Percentiles rank a stretch among this genome's conserved stretches.
These are phyloP conservation scores for Diversispora eburnea DNA, from an alignment of 192 early-diverging fungal genomes.

Conservation along the genomic window DNA sequence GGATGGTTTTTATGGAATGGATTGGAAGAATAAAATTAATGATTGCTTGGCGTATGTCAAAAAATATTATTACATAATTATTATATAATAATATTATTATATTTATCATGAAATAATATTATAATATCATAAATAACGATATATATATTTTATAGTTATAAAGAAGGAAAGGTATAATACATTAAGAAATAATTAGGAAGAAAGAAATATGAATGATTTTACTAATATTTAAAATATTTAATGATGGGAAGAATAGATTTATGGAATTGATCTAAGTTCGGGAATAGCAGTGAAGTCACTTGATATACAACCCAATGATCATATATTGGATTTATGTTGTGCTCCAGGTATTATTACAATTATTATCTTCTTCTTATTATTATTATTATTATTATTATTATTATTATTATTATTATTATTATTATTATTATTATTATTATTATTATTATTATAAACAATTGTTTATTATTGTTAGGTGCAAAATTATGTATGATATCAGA, in stretches of 20 bases:
- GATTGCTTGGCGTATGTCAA: constrained; percentile 48
- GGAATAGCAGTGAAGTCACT: constrained; percentile 81
- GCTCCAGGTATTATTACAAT: constrained; percentile 60
- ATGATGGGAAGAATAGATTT: constrained; percentile 1
- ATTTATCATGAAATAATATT: background rate
- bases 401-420: background rate
- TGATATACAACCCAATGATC: constrained; percentile 65
- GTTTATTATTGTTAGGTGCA: constrained; percentile 44
- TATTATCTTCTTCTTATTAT: background rate
- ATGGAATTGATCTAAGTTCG: constrained; percentile 80
- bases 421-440: background rate
- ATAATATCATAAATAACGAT: background rate
- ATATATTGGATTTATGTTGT: constrained; percentile 87
- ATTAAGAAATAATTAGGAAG: background rate
- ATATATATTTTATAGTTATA: constrained; percentile 21
- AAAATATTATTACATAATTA: background rate
- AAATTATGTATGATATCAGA: constrained; percentile 85
- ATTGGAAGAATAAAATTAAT: constrained; percentile 43
- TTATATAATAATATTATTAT: background rate
- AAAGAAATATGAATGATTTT: constrained; percentile 21
- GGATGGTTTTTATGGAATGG: constrained; percentile 57
- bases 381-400: background rate
- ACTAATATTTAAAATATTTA: background rate
- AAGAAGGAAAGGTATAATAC: constrained; percentile 33
- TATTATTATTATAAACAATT: no score